Base-by-base conservation (phyloP, 352 stramenopile species). In the Bremia lactucae region DNA sequence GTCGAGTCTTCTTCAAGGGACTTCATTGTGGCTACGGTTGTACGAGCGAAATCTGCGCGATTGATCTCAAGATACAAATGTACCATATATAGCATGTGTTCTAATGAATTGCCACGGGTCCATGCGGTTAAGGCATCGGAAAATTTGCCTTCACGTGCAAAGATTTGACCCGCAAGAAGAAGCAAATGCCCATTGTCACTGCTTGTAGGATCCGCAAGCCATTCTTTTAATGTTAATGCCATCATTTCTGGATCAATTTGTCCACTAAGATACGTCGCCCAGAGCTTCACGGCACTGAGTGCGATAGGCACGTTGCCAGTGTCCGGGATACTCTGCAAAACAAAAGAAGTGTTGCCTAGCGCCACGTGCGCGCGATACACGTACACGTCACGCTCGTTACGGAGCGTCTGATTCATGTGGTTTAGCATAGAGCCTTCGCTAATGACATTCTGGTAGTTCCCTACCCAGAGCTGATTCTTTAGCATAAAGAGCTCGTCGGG, bases 401-500 rank as follows among this genome's bases (percentile, higher is more conserved):
- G 90, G 38, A 97, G 66, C 20, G 80, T 44, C 11, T 92, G 72
- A 24, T 65, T 64, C 57, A 97, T 39, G 53, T 95, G 78, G 49
- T 69, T 81, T 15, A 97, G 77, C 50, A 87, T 80, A 42, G 67
- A 78, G 22, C 68, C 86, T 55, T 97, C 94, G 46, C 94, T 94
- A 24, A 97, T 70, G 16, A 80, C 82, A 38, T 97, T 89, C 56
- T 92, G 71, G 71, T 96, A 98, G 73, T 97, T 96, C 41, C 94
- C 95, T 31, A 98, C 73, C 88, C 90, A 98, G 51, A 96, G 95
- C 62, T 97, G 92, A 71, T 96, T 97, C 63, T 96, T 92, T 18
- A 98, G 72, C 58, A 94, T 98, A 72, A 97, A 98, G 31, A 98
- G 77, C 51, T 98, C 95, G 62, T 98, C 95, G 9, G 95, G 94